These are phyloP conservation scores for Chrysanthemum seticuspe DNA, from an alignment of 129 eudicot genomes.

Conservation along the genomic window DNA sequence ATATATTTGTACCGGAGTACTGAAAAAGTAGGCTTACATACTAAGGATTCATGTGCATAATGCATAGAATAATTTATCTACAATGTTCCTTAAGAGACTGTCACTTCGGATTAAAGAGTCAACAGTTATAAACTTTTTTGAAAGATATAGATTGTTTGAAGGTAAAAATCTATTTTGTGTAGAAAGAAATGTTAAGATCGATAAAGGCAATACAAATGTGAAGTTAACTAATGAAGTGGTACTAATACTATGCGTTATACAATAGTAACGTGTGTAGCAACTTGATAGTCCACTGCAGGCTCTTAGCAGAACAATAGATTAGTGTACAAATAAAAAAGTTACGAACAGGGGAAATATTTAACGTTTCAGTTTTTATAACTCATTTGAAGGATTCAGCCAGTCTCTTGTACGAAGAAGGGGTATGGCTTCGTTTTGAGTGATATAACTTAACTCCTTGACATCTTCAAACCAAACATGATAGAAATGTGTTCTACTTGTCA, in stretches of 20 bases:
- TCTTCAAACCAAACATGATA: background rate
- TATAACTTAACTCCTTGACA: too few relatives aligned
- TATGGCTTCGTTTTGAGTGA: background rate
- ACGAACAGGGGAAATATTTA: background rate
- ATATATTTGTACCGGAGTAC: background rate
- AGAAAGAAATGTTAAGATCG: background rate
- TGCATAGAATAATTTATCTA: background rate
- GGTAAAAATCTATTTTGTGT: background rate
- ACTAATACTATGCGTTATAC: background rate
- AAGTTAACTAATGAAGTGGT: background rate
- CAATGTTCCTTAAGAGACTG: background rate
- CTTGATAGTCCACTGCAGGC: background rate
- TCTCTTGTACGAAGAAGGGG: background rate
- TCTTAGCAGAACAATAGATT: background rate
- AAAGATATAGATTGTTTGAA: background rate
- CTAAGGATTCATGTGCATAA: background rate
- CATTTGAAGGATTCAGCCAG: background rate
- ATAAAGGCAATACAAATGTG: background rate
- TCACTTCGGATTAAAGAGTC: background rate
- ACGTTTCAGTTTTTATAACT: background rate
- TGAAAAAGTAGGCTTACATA: background rate
- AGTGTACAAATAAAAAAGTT: background rate
- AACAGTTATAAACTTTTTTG: background rate
- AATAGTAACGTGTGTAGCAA: background rate
- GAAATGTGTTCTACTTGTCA: background rate